phyloP scores from a whole-genome alignment of 2,329 filamentous ascomycete species.

The Pestalotiopsis sp. region DNA sequence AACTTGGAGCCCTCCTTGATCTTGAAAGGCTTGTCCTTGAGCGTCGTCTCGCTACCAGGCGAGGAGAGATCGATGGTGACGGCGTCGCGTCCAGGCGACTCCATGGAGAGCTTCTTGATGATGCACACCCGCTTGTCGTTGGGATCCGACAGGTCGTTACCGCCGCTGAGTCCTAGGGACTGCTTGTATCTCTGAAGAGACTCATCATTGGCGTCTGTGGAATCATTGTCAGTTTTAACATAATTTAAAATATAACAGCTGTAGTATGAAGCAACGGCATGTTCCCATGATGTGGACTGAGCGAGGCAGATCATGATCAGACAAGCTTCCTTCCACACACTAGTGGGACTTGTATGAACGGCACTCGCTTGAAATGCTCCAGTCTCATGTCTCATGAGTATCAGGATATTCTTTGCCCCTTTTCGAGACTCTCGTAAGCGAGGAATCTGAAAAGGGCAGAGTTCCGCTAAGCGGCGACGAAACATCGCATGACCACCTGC shows the following conservation, averaged over 20 bases:
- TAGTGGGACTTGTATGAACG: too few species aligned
- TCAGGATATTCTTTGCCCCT: too few species aligned
- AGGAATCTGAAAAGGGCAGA: too few species aligned
- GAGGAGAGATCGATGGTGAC: constrained; percentile 85
- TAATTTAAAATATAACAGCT: constrained; percentile 1
- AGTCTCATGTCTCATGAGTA: too few species aligned
- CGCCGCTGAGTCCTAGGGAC: constrained; percentile 82
- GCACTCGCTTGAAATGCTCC: too few species aligned
- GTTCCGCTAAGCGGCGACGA: too few species aligned
- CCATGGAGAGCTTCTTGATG: constrained; percentile 87
- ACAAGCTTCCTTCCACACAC: too few species aligned
- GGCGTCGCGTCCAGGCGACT: constrained; percentile 77
- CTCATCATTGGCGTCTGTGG: constrained; percentile 72
- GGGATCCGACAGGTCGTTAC: constrained; percentile 70
- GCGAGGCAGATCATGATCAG: too few species aligned
- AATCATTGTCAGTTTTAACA: constrained; percentile 18
- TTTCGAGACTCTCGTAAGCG: too few species aligned
- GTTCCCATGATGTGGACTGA: too few species aligned
- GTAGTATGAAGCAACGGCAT: too few species aligned
- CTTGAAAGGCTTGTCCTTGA: constrained; percentile 92
- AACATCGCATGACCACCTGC: too few species aligned
- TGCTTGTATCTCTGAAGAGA: constrained; percentile 97
- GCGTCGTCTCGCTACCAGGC: constrained; percentile 69
- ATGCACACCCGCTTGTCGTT: constrained; percentile 88
- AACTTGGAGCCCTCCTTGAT: constrained; percentile 96